Percentiles rank a stretch among this genome's conserved stretches.
These are phyloP conservation scores for Talaromyces sp. DNA, from an alignment of 2,329 filamentous ascomycete genomes.

Conservation along the genomic window DNA sequence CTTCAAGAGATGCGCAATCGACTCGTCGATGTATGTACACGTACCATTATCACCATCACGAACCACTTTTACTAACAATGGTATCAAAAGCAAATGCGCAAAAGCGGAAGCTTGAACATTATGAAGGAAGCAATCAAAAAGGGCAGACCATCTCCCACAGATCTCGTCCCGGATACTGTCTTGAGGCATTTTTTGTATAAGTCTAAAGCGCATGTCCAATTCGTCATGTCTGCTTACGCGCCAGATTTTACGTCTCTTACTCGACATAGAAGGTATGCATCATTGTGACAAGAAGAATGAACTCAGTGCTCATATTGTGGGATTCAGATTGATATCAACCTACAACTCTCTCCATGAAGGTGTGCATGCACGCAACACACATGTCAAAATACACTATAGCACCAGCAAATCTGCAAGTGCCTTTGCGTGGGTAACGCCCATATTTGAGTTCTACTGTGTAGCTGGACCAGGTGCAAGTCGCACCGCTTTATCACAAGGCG, in stretches of 20 bases:
- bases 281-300: conserved; percentile 20
- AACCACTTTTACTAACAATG: neutral
- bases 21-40: conserved; percentile 51
- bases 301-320: conserved; percentile 16
- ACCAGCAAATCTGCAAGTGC: conserved; percentile 71
- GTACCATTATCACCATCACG: neutral
- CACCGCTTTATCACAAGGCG: conserved; percentile 72
- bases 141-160: conserved; percentile 67
- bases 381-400: conserved; percentile 81
- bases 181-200: conserved; percentile 95
- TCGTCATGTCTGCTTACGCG: conserved; percentile 79
- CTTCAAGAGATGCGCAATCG: conserved; percentile 68
- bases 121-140: conserved; percentile 68
- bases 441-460: conserved; percentile 95
- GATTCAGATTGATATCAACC: conserved; percentile 65
- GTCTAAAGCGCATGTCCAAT: conserved; percentile 89
- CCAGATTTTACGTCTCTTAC: conserved; percentile 62
- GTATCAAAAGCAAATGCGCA: conserved; percentile 60
- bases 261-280: conserved; percentile 56
- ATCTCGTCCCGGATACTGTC: conserved; percentile 75
- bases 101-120: conserved; percentile 68
- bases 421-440: conserved; percentile 83
- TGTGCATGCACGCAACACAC: conserved; percentile 78
- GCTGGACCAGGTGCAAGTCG: conserved; percentile 65
- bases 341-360: conserved; percentile 82